phyloP scores from a whole-genome alignment of 495 filamentous ascomycete genomes.

The Aspergillus baeticus region DNA sequence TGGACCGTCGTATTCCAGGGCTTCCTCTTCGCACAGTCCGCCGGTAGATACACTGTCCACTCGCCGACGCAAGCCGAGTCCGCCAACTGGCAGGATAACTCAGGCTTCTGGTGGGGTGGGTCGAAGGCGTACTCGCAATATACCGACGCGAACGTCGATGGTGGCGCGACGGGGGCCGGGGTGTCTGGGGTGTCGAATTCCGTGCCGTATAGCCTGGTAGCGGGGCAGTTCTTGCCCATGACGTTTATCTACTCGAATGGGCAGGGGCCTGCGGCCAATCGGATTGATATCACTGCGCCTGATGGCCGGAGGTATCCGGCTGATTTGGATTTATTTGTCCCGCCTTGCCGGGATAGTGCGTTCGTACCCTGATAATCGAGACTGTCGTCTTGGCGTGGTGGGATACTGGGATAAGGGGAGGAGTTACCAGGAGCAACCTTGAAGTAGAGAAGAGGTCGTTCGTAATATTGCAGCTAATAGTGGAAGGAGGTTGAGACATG shows the following conservation, averaged over 20 bases:
- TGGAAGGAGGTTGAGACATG: too few species aligned
- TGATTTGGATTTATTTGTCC: constrained; percentile 9
- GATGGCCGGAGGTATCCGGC: constrained; percentile 2
- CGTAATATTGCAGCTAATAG: too few species aligned
- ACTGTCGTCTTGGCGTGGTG: too few species aligned
- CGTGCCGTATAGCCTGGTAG: background rate
- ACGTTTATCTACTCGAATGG: constrained; percentile 11
- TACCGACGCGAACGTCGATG: constrained; percentile 3
- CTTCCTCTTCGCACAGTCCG: background rate
- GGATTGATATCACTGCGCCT: background rate
- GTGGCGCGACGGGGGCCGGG: background rate
- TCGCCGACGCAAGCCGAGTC: background rate
- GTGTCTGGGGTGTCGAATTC: background rate
- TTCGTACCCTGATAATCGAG: constrained; percentile 6
- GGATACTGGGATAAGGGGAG: too few species aligned
- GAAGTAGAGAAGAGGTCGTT: too few species aligned
- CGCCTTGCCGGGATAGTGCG: constrained; percentile 10
- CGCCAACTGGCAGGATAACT: constrained; percentile 3
- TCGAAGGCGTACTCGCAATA: background rate
- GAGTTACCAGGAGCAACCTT: too few species aligned
- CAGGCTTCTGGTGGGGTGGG: constrained; percentile 7
- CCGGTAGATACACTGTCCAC: background rate
- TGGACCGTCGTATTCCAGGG: constrained; percentile 13
- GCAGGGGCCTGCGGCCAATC: constrained; percentile 4
- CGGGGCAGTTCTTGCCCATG: constrained; percentile 7